phyloP scores from a whole-genome alignment of 345 rosid species.

The Gossypium mustelinum region DNA sequence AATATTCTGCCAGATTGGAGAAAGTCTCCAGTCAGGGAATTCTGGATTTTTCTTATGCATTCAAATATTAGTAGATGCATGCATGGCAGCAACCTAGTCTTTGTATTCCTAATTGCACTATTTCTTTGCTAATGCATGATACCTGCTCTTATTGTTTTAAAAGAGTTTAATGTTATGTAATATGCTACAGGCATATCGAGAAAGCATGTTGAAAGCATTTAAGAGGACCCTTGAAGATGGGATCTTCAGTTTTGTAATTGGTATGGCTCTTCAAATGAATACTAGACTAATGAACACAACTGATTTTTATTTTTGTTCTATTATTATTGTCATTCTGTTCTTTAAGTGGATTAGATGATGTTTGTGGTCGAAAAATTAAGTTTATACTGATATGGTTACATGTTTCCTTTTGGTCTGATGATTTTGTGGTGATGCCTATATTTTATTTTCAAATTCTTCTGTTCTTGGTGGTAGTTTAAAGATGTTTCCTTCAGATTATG shows the following conservation, averaged over 20 bases:
- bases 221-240: constrained; percentile 92
- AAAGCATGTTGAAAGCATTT: constrained; percentile 94
- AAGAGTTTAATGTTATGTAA: constrained; percentile 11
- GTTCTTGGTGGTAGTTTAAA: constrained; percentile 12
- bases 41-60: background rate
- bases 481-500: constrained; percentile 17
- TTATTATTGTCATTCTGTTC: constrained; percentile 11
- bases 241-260: constrained; percentile 70
- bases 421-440: constrained; percentile 27
- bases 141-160: background rate
- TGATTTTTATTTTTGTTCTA: background rate
- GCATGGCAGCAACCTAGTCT: background rate
- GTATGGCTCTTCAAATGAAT: constrained; percentile 43
- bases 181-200: constrained; percentile 61
- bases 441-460: constrained; percentile 19
- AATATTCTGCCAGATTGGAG: constrained; percentile 3
- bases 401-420: constrained; percentile 30
- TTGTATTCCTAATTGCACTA: background rate
- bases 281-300: background rate
- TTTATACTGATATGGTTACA: constrained; percentile 16
- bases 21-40: background rate
- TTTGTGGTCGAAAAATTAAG: constrained; percentile 15
- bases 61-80: background rate
- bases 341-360: constrained; percentile 24
- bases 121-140: constrained; percentile 2